Percentiles rank a stretch among this genome's conserved stretches.
Evolutionary conservation across 2,329 filamentous ascomycete species (phyloP).

Genomic region (Botrytis byssoidea): DNA sequence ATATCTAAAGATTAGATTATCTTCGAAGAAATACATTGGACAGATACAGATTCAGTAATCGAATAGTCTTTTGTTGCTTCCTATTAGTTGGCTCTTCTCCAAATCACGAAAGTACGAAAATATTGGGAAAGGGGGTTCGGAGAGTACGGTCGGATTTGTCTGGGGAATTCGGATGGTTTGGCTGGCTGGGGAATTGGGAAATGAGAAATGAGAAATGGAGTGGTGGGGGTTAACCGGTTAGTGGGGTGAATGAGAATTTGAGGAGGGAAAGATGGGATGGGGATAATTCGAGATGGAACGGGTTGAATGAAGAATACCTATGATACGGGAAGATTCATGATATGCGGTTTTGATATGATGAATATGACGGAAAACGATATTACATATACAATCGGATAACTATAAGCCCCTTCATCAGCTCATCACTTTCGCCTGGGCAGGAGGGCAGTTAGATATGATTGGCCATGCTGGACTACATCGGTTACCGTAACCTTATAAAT

Average conservation of each 20-base stretch:
- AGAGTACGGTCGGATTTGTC: not conserved
- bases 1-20: not conserved
- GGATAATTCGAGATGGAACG: not conserved
- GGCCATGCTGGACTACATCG: not conserved
- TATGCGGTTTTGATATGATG: not conserved
- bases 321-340: not conserved
- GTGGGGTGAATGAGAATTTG: not conserved
- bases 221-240: not conserved
- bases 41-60: not conserved
- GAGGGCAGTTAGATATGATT: not conserved
- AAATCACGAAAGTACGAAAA: not conserved
- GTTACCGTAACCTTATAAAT: conserved; percentile 9
- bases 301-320: not conserved
- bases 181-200: not conserved
- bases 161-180: not conserved
- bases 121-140: not conserved
- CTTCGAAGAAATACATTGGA: not conserved
- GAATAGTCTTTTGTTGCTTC: not conserved
- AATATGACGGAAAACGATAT: not conserved
- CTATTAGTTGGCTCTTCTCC: not conserved
- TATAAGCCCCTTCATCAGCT: conserved; percentile 1
- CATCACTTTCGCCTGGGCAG: not conserved
- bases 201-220: not conserved
- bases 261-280: not conserved
- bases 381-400: not conserved